Base-by-base conservation (phyloP, 2,329 filamentous ascomycete genomes). In the Nemania diffusa region DNA sequence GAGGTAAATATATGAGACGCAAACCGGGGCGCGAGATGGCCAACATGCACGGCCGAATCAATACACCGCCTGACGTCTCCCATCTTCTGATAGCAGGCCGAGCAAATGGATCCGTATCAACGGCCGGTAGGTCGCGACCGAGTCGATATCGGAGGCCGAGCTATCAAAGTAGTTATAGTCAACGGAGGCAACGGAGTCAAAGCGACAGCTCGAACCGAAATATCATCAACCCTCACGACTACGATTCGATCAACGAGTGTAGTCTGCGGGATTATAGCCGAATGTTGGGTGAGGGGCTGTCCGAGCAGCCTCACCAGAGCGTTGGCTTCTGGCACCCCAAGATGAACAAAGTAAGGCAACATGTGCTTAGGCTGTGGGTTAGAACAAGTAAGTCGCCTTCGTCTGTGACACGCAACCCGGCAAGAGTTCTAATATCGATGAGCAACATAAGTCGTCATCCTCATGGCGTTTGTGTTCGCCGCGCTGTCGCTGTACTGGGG, bases 401-500 rank as follows among this genome's bases (percentile, higher is more conserved):
- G 7, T 46, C 46, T 65, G 46, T 37, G 37, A 15, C 15, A 29
- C n/a, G n/a, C 7, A n/a, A 13, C 22, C 44, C 11, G 27, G 29
- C 17, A 2, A n/a, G 17, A 24, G 52, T 34, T 46, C 34, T 26
- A 13, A n/a, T 24, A 26, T 29, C 26, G 13, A 63, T 29, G 32
- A 20, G 22, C 42, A 13, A 40, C 22, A 26, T 34, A 40, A 83
- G 82, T 85, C 5, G 69, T 83, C 1, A 79, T 87, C 6, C 79
- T 91, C 5, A 85, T 85, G 74, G 71, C 80, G 3, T 89, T 88
- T 71, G 85, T 90, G 53, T 76, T 90, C 5, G 78, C 71, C 11
- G 81, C 89, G 3, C 74, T 91, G 0, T 89, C 86, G 0, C 77
- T 91, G 2, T 90, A 87, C 77, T 91, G 88, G 88, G 88, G 79